Percentiles rank a stretch among this genome's conserved stretches.
Conservation (phyloP, 148 eudicot species). For the Chenopodium formosanum region DNA sequence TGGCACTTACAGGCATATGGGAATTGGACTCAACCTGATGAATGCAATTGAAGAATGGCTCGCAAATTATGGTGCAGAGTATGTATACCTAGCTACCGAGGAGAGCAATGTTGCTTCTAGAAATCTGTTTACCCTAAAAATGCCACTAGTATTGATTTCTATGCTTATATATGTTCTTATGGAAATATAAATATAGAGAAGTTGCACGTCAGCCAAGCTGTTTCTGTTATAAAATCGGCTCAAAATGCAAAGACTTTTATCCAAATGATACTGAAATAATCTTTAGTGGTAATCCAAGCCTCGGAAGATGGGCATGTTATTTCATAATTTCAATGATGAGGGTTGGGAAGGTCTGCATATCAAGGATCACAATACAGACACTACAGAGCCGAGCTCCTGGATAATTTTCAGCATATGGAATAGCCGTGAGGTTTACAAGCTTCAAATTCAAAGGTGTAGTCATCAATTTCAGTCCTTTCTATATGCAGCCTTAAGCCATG, state of each 20-base stretch:
- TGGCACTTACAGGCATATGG: background rate
- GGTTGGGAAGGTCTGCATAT: constrained; percentile 4
- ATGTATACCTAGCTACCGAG: constrained; percentile 6
- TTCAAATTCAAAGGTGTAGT: constrained; percentile 5
- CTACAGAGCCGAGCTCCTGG: constrained; percentile 5
- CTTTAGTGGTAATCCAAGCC: constrained; percentile 4
- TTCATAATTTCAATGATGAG: background rate
- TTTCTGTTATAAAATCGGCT: background rate
- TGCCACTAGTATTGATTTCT: constrained; percentile 1
- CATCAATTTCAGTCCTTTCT: background rate
- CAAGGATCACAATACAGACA: background rate
- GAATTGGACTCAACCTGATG: constrained; percentile 11
- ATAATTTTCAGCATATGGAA: constrained; percentile 14
- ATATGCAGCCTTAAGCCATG: background rate
- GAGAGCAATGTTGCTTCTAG: constrained; percentile 6
- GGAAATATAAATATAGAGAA: background rate
- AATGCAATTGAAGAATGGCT: constrained; percentile 20
- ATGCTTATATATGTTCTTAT: background rate
- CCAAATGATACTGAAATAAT: constrained; percentile 13
- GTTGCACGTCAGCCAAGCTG: background rate
- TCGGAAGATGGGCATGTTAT: constrained; percentile 8
- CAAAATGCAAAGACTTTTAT: constrained; percentile 11
- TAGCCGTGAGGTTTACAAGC: constrained; percentile 11
- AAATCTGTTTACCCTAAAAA: constrained; percentile 14
- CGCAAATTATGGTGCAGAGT: constrained; percentile 5